A percentile compares a stretch with the other conserved stretches of the same genome.
Evolutionary conservation across 352 stramenopile genomes (phyloP).

Genomic region (Albugo candida): DNA sequence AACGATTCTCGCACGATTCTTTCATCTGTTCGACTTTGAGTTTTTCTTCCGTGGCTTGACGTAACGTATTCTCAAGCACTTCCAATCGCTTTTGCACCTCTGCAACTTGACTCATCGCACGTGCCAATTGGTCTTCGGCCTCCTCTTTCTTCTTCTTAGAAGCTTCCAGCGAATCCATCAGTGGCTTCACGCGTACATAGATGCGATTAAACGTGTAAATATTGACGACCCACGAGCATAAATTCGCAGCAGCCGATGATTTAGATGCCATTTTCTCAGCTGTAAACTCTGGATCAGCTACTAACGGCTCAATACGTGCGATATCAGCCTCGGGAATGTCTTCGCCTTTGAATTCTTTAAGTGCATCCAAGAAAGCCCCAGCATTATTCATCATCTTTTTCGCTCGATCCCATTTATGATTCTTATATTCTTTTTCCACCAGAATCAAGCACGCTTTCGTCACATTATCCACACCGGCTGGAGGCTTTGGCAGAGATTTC

Average conservation of each 20-base stretch:
- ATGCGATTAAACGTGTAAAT: constrained; percentile 98
- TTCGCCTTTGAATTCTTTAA: constrained; percentile 87
- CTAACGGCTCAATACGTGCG: constrained; percentile 77
- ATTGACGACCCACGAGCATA: constrained; percentile 96
- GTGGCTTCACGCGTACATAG: constrained; percentile 96
- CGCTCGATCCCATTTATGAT: constrained; percentile 95
- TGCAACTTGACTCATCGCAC: constrained; percentile 83
- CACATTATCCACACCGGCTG: constrained; percentile 89
- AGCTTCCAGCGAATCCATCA: constrained; percentile 93
- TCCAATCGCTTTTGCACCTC: constrained; percentile 86
- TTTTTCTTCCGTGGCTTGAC: constrained; percentile 89
- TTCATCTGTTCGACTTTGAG: constrained; percentile 92
- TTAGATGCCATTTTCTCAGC: constrained; percentile 94
- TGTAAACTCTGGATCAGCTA: constrained; percentile 87
- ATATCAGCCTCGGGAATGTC: constrained; percentile 92
- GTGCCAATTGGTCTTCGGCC: constrained; percentile 81
- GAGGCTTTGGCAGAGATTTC: constrained; percentile 92
- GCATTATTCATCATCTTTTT: constrained; percentile 99
- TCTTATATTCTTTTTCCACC: constrained; percentile 96
- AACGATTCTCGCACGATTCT: constrained; percentile 81
- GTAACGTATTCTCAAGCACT: constrained; percentile 85
- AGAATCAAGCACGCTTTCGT: constrained; percentile 93
- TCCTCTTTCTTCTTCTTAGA: constrained; percentile 87
- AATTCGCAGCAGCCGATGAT: constrained; percentile 89
- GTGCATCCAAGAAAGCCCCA: constrained; percentile 83